Base-by-base conservation (phyloP, 208 protist genomes). In the Porcisia hertigi region DNA sequence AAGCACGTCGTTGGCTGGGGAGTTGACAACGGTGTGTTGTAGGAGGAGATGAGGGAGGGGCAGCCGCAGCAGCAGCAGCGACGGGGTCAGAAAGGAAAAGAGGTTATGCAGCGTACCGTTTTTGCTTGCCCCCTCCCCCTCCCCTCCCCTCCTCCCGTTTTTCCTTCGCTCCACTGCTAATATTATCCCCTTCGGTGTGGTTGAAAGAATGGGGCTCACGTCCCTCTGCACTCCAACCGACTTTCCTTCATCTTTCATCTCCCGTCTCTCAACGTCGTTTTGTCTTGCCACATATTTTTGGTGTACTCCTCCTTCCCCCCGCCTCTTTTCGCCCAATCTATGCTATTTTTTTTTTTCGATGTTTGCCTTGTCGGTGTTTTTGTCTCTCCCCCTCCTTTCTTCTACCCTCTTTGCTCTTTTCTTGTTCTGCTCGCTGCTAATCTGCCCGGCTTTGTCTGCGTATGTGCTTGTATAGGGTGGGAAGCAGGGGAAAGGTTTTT, bases 1-100 rank as follows among this genome's bases (percentile, higher is more conserved):
- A 80, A 47, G 41, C 66, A 30, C 57, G 71, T 11, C 58, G 60
- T 25, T 73, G 74, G 75, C 49, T 69, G 53, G 47, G 43, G 25
- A 49, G 57, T 20, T 70, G 69, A n/a, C 45, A 41, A 30, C 23
- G 41, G 47, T 74, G 71, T 52, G 36, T 39, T 30, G 25, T 49
- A 2, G 9, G 69, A 30, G 30, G 30, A 30, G 30, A 30, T 30
- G 30, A 30, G 30, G 30, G 30, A 2, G 71, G 16, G 45, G 30
- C 30, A 45, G 30, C 25, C 34, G 30, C 7, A 39, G 71, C 16
- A 52, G 9, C 16, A 16, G 3, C 30, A 8, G 14, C n/a, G 9
- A 25, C 34, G 23, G 65, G 18, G 53, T 16, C 30, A 30, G 30
- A 30, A 30, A 30, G 30, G 30, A 30, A 30, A 30, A 30, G 30